These are phyloP conservation scores for Bipolaris victoriae DNA, from an alignment of 2,329 filamentous ascomycete species.

Conservation along the genomic window DNA sequence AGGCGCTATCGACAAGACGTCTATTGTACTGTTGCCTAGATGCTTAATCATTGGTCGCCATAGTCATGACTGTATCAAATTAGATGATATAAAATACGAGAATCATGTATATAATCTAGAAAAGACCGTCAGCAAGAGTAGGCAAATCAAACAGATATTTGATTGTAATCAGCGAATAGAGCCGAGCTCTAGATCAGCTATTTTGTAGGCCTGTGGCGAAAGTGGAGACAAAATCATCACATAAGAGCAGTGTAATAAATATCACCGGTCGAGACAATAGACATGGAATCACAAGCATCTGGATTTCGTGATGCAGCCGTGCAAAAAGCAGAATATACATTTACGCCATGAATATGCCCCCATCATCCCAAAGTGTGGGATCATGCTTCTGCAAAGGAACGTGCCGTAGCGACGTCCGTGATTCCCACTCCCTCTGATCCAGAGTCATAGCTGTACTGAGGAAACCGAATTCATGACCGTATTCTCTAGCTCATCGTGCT, in stretches of 20 bases:
- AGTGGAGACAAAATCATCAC: neutral
- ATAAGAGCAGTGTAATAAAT: neutral
- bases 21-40: neutral
- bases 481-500: slow-evolving; percentile 43
- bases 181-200: neutral
- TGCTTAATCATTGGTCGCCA: neutral
- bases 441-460: slow-evolving; percentile 48
- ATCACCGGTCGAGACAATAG: neutral
- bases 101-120: neutral
- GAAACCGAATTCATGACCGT: slow-evolving; percentile 46
- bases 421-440: slow-evolving; percentile 48
- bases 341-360: slow-evolving; percentile 51
- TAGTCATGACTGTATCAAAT: neutral
- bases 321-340: slow-evolving; percentile 47
- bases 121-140: neutral
- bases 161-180: neutral
- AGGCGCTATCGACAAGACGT: slow-evolving; percentile 6
- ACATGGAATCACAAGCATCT: slow-evolving; percentile 35
- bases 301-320: slow-evolving; percentile 42
- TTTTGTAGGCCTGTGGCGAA: neutral
- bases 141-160: too few relatives aligned
- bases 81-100: neutral
- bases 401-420: slow-evolving; percentile 39
- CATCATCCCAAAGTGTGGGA: slow-evolving; percentile 47
- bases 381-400: slow-evolving; percentile 38